These are phyloP conservation scores for Rhododendron henanense DNA, from an alignment of 148 eudicot species.

Conservation along the genomic window DNA sequence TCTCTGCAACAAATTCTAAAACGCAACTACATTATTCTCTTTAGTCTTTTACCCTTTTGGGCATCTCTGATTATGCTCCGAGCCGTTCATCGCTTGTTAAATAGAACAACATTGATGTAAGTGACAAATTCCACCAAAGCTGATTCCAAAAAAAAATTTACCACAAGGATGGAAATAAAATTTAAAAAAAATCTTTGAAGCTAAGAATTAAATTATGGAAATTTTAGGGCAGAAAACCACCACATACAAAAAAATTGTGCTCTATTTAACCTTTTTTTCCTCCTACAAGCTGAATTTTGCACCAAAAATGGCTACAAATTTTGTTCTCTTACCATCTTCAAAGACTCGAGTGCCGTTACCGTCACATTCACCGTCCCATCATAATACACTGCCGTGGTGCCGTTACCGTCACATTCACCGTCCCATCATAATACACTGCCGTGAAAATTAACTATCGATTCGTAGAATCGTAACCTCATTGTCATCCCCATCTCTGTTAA, in stretches of 20 bases:
- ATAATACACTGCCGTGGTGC: slow-evolving; percentile 1
- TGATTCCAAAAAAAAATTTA: too few species aligned
- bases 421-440: neutral
- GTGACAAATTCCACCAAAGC: neutral
- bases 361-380: neutral
- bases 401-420: slow-evolving; percentile 17
- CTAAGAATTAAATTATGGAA: too few species aligned
- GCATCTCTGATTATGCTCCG: too few species aligned
- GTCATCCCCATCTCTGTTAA: slow-evolving; percentile 10
- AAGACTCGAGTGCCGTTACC: slow-evolving; percentile 26
- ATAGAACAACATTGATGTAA: too few species aligned
- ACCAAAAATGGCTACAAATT: neutral
- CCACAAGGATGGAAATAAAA: neutral
- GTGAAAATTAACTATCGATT: slow-evolving; percentile 2
- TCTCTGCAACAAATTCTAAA: too few species aligned
- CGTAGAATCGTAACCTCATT: slow-evolving; percentile 6
- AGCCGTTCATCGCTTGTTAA: too few species aligned
- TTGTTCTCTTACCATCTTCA: neutral
- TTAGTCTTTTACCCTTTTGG: too few species aligned
- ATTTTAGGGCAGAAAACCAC: neutral
- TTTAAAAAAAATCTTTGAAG: neutral
- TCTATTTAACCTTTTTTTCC: neutral
- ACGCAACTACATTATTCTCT: too few species aligned
- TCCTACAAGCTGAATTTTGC: neutral
- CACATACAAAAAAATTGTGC: slow-evolving; percentile 4